Base-by-base conservation (phyloP, 768 basidiomycete genomes). In the Pulveroboletus sp. region DNA sequence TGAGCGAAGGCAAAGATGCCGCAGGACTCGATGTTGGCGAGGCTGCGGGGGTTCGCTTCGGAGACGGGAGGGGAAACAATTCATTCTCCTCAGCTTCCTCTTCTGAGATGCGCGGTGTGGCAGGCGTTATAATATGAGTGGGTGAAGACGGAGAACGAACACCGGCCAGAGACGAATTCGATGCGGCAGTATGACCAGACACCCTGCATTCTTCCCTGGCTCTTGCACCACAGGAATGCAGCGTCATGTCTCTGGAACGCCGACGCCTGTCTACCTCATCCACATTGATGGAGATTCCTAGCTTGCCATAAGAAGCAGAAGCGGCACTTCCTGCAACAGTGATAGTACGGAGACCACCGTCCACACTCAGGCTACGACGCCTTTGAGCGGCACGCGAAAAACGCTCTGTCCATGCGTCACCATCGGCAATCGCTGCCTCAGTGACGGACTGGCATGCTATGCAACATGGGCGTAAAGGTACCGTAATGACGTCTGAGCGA, bases 391-490 rank as follows among this genome's bases (percentile, higher is more conserved):
- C 81, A 31, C 75, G 75, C 4, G 83, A 75, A 62, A 86, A 89
- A 58, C 71, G 78, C 58, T 81, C 82, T 49, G 77, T 65, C 83
- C 83, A 87, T 1, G 73, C 64, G 18, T 79, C 78, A 30, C 82
- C 84, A 55, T 78, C 70, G 37, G 72, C 63, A 33, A 79, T 59
- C 43, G 73, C 78, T 47, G 79, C 73, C 39, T 89, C 86, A 3
- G 79, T 83, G 51, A 74, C 73, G 32, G 67, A 63, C 36, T 78
- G 74, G 60, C 88, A 90, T 39, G 80, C 76, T 8, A 74, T 64
- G 58, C 88, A 90, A 65, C 88, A 90, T 11, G 81, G 73, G 38
- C 88, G 81, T 14, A 90, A 70, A 7, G 88, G 88, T 1, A 90
- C 67, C 0, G 83, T 88, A 28, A 72, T 55, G 24, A 67, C 53